Conservation (phyloP, 208 protist genomes). For the Lotmaria passim region DNA sequence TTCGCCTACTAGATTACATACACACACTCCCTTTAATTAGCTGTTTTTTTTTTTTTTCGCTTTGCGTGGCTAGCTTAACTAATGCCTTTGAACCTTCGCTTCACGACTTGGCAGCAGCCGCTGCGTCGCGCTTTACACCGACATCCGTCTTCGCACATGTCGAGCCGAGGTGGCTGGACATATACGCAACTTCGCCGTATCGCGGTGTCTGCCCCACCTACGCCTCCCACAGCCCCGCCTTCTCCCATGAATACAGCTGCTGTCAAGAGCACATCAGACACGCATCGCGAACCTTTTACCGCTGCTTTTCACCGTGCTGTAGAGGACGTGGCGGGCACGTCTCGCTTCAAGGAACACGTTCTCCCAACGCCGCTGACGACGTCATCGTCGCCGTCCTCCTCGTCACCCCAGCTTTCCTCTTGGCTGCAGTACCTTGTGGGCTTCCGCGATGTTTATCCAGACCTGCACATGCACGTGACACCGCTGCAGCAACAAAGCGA, state of each 20-base stretch:
- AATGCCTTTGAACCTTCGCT: too few species aligned
- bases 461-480: not conserved
- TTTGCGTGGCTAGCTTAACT: too few species aligned
- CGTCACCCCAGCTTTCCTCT: conserved; percentile 12
- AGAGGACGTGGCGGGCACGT: not conserved
- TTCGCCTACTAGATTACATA: too few species aligned
- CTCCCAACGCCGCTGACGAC: too few species aligned
- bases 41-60: too few species aligned
- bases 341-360: too few species aligned
- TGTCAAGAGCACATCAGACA: not conserved
- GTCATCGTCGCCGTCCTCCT: not conserved
- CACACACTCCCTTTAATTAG: too few species aligned
- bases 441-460: not conserved
- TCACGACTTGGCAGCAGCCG: not conserved
- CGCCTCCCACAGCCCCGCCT: not conserved
- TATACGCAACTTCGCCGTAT: not conserved
- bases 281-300: not conserved
- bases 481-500: too few species aligned
- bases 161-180: not conserved
- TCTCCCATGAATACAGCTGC: not conserved
- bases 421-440: conserved; percentile 36
- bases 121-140: not conserved
- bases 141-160: not conserved
- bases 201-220: not conserved
- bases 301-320: not conserved